Evolutionary conservation across 768 basidiomycete genomes (phyloP).

Genomic region (Amylocystis lapponica): DNA sequence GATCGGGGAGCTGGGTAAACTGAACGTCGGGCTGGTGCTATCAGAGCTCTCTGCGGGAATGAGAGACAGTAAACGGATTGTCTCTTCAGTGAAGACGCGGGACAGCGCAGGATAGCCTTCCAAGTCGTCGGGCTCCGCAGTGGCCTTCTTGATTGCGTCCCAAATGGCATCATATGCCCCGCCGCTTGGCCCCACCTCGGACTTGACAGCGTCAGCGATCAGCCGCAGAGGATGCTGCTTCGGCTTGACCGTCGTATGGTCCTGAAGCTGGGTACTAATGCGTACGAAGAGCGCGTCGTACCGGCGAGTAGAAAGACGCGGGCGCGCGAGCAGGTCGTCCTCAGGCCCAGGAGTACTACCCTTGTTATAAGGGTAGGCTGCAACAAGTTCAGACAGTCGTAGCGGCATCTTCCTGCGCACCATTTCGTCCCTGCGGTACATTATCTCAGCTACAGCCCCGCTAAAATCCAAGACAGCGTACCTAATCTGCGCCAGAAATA

Average conservation of each 20-base stretch:
- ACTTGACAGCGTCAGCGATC: conserved; percentile 57
- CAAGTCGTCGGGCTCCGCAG: conserved; percentile 25
- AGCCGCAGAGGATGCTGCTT: conserved; percentile 52
- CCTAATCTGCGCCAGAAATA: conserved; percentile 73
- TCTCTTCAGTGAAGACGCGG: conserved; percentile 67
- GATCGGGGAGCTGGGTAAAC: conserved; percentile 26
- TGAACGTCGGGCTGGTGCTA: conserved; percentile 21
- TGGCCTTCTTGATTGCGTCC: conserved; percentile 44
- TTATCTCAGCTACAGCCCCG: background rate
- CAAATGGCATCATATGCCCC: conserved; percentile 41
- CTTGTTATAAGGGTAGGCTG: conserved; percentile 58
- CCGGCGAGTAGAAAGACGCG: conserved; percentile 62
- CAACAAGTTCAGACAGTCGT: conserved; percentile 65
- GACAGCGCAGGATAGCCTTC: conserved; percentile 36
- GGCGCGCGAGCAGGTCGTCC: conserved; percentile 48
- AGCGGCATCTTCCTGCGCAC: conserved; percentile 52
- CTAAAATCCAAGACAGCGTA: conserved; percentile 23
- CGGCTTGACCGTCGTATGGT: conserved; percentile 25
- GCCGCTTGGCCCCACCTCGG: conserved; percentile 27
- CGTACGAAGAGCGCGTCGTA: conserved; percentile 64
- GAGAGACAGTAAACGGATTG: conserved; percentile 44
- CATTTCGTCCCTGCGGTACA: conserved; percentile 48
- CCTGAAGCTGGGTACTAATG: conserved; percentile 49
- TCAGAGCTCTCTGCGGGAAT: conserved; percentile 37
- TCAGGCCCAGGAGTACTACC: conserved; percentile 23